Evolutionary conservation across 2,329 filamentous ascomycete genomes (phyloP).

Genomic region (Cryoendolithus antarcticus): DNA sequence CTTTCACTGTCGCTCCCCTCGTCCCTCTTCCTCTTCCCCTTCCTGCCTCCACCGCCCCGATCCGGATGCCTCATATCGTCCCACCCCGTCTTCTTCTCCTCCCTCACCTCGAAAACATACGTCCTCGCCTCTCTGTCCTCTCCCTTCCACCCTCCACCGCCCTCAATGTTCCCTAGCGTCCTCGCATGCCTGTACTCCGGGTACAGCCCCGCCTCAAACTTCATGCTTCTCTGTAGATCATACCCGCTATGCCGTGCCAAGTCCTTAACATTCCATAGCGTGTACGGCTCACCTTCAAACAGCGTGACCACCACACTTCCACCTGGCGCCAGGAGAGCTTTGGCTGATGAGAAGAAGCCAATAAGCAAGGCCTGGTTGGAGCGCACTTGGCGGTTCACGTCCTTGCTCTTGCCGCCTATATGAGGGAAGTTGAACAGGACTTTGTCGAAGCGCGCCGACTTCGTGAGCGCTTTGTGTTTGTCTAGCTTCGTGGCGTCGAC

Average conservation of each 20-base stretch:
- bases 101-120: constrained; percentile 33
- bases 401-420: constrained; percentile 79
- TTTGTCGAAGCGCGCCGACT: constrained; percentile 49
- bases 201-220: constrained; percentile 54
- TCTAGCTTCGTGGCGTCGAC: constrained; percentile 58
- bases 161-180: constrained; percentile 49
- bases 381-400: constrained; percentile 88
- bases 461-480: constrained; percentile 30
- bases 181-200: constrained; percentile 63
- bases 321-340: constrained; percentile 40
- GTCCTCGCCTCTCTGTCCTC: constrained; percentile 35
- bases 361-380: constrained; percentile 75
- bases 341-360: constrained; percentile 49
- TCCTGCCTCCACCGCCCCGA: constrained; percentile 5
- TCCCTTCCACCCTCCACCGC: constrained; percentile 36
- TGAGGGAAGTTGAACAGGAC: constrained; percentile 97
- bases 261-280: constrained; percentile 87
- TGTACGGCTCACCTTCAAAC: constrained; percentile 91
- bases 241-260: constrained; percentile 67
- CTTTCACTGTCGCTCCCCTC: constrained; percentile 4
- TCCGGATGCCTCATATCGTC: constrained; percentile 10
- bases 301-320: constrained; percentile 66
- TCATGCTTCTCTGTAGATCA: constrained; percentile 57
- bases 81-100: constrained; percentile 21
- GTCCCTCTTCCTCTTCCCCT: constrained; percentile 13